phyloP scores from a whole-genome alignment of 1,284 basidiomycete genomes.

The Malassezia pachydermatis region DNA sequence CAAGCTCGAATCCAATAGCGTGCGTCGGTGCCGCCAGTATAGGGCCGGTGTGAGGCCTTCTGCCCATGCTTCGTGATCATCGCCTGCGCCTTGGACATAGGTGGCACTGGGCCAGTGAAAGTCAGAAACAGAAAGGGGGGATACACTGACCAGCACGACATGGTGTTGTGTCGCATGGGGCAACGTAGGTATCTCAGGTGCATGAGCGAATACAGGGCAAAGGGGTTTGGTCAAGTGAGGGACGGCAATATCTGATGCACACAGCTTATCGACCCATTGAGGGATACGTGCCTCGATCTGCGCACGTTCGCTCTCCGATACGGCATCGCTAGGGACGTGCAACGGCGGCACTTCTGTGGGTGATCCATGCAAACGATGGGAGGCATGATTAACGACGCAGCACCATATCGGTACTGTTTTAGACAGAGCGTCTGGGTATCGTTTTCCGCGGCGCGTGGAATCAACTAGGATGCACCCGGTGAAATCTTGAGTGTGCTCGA shows the following conservation, averaged over 20 bases:
- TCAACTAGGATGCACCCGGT: slow-evolving; percentile 73
- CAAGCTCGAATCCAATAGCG: slow-evolving; percentile 52
- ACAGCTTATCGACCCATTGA: slow-evolving; percentile 59
- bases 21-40: slow-evolving; percentile 59
- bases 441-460: slow-evolving; percentile 83
- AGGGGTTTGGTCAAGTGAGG: slow-evolving; percentile 53
- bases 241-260: slow-evolving; percentile 49
- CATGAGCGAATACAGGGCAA: slow-evolving; percentile 58
- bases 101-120: slow-evolving; percentile 1
- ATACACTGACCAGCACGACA: slow-evolving; percentile 31
- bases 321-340: slow-evolving; percentile 33
- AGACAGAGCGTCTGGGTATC: slow-evolving; percentile 83
- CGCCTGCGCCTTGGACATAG: slow-evolving; percentile 79
- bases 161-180: slow-evolving; percentile 3
- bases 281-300: slow-evolving; percentile 61
- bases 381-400: slow-evolving; percentile 71
- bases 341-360: slow-evolving; percentile 29
- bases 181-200: neutral
- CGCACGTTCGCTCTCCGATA: slow-evolving; percentile 55
- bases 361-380: slow-evolving; percentile 15
- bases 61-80: slow-evolving; percentile 79
- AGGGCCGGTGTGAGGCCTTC: slow-evolving; percentile 62
- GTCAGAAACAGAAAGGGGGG: slow-evolving; percentile 48
- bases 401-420: slow-evolving; percentile 97
- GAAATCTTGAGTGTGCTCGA: slow-evolving; percentile 51